Evolutionary conservation across 257 asterid genomes (phyloP).

Genomic region (Scutellaria barbata): DNA sequence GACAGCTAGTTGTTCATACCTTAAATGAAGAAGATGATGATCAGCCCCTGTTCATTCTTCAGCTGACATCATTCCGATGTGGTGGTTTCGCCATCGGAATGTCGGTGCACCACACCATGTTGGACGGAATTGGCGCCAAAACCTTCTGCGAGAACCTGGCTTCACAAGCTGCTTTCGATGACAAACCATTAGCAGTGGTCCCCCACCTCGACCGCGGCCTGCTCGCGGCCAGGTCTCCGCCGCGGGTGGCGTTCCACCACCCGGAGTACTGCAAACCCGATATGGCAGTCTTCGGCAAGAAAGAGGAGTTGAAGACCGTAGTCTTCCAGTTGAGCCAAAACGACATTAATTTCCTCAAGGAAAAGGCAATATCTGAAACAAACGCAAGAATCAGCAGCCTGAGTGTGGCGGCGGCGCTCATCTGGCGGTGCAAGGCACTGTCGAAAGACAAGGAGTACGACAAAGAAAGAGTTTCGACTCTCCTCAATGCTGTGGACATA

Average conservation of each 20-base stretch:
- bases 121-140: conserved; percentile 56
- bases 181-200: conserved; percentile 25
- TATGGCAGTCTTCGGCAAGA: conserved; percentile 3
- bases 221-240: conserved; percentile 43
- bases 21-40: too few relatives aligned
- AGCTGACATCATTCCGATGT: conserved; percentile 65
- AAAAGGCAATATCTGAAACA: conserved; percentile 35
- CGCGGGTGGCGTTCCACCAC: conserved; percentile 32
- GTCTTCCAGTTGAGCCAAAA: conserved; percentile 47
- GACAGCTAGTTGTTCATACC: too few relatives aligned
- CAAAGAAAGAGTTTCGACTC: conserved; percentile 37
- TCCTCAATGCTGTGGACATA: conserved; percentile 57
- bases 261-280: conserved; percentile 48
- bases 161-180: conserved; percentile 49
- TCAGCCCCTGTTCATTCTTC: background rate
- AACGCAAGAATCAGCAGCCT: conserved; percentile 44
- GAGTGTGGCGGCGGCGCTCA: conserved; percentile 46
- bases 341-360: conserved; percentile 41
- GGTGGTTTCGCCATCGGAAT: conserved; percentile 63
- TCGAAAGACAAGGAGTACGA: conserved; percentile 24
- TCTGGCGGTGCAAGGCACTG: conserved; percentile 74
- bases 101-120: conserved; percentile 46
- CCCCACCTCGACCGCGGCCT: conserved; percentile 41
- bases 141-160: conserved; percentile 54
- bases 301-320: conserved; percentile 29